phyloP scores from a whole-genome alignment of 2,329 filamentous ascomycete species.

The Claviceps purpurea region DNA sequence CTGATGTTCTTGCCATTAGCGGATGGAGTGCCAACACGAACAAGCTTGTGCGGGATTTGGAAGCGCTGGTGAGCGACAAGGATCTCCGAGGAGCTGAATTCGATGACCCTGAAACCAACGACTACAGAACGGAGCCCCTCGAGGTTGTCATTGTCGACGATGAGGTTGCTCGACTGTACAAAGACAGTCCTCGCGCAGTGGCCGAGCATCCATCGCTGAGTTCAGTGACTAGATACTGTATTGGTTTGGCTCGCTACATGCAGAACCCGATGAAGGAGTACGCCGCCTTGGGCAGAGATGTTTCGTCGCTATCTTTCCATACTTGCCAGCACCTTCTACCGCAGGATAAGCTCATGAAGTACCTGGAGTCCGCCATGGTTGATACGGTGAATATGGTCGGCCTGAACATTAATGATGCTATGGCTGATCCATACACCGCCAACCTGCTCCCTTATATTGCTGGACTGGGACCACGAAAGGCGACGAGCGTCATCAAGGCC shows the following conservation, averaged over 20 bases:
- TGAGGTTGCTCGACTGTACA: slow-evolving; percentile 91
- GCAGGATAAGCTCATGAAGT: slow-evolving; percentile 72
- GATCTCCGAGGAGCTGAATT: slow-evolving; percentile 70
- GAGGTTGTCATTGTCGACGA: slow-evolving; percentile 91
- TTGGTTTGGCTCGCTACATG: slow-evolving; percentile 78
- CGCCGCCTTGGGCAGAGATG: slow-evolving; percentile 77
- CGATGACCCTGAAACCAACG: slow-evolving; percentile 62
- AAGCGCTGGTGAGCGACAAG: slow-evolving; percentile 64
- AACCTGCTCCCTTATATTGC: slow-evolving; percentile 84
- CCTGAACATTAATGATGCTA: slow-evolving; percentile 87
- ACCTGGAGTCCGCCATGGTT: slow-evolving; percentile 91
- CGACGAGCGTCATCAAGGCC: slow-evolving; percentile 57
- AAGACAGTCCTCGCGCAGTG: slow-evolving; percentile 69
- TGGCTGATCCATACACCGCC: slow-evolving; percentile 66
- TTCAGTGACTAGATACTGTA: slow-evolving; percentile 74
- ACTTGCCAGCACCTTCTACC: slow-evolving; percentile 80
- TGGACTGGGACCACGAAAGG: slow-evolving; percentile 85
- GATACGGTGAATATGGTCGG: slow-evolving; percentile 97
- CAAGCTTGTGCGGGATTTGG: slow-evolving; percentile 68
- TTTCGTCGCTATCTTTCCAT: slow-evolving; percentile 77
- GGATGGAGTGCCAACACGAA: slow-evolving; percentile 82
- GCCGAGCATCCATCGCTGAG: slow-evolving; percentile 70
- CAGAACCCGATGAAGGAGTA: slow-evolving; percentile 97
- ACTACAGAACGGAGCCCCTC: slow-evolving; percentile 63
- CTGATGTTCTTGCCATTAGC: slow-evolving; percentile 81